Percentiles rank a stretch among this genome's conserved stretches.
These are phyloP conservation scores for Blastomyces emzantsi DNA, from an alignment of 2,329 filamentous ascomycete genomes.

Conservation along the genomic window DNA sequence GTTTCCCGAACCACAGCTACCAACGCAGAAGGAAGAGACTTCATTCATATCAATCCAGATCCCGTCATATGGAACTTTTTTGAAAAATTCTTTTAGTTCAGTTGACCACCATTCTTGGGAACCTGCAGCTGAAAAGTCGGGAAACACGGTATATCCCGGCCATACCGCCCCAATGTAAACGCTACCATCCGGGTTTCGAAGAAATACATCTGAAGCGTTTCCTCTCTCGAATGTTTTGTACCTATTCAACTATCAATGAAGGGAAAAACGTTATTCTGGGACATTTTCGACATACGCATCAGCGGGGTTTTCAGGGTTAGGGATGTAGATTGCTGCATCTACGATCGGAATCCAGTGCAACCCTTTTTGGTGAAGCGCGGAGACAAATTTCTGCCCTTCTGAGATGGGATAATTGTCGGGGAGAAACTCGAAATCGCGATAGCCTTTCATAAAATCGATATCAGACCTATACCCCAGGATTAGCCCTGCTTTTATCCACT, in stretches of 20 bases:
- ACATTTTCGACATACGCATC: conserved; percentile 48
- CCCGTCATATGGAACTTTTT: conserved; percentile 46
- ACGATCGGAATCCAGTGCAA: conserved; percentile 55
- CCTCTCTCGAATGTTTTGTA: conserved; percentile 46
- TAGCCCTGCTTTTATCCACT: neutral
- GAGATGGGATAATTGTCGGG: conserved; percentile 43
- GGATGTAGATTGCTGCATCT: conserved; percentile 59
- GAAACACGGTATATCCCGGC: conserved; percentile 53
- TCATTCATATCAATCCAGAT: conserved; percentile 56
- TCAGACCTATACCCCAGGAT: conserved; percentile 24
- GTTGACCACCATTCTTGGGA: conserved; percentile 53
- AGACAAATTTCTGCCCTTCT: conserved; percentile 45
- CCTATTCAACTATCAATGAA: conserved; percentile 33
- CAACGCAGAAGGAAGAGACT: conserved; percentile 57
- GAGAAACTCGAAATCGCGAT: conserved; percentile 52
- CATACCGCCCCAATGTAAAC: conserved; percentile 48
- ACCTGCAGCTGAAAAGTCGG: conserved; percentile 52
- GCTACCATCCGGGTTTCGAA: conserved; percentile 48
- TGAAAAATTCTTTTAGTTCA: conserved; percentile 44
- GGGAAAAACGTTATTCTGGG: conserved; percentile 6
- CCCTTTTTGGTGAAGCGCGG: conserved; percentile 44
- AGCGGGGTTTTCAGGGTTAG: conserved; percentile 58
- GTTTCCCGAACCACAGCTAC: conserved; percentile 60
- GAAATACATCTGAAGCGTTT: conserved; percentile 41
- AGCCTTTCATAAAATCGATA: conserved; percentile 52